Conservation (phyloP, 306 rosid species). For the Medicago arabica region DNA sequence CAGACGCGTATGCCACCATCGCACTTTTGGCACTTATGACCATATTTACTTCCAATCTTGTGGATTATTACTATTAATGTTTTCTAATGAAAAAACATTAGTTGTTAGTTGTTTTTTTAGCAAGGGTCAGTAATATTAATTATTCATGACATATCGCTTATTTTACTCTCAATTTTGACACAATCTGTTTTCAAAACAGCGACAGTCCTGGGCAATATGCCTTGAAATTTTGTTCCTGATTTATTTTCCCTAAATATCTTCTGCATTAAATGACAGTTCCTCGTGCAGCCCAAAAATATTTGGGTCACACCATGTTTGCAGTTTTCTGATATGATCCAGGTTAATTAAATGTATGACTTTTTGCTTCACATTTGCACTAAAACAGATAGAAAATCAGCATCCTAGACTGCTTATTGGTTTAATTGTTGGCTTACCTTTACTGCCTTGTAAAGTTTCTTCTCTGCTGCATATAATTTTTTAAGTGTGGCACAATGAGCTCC, state of each 20-base stretch:
- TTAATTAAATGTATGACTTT: constrained; percentile 18
- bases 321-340: constrained; percentile 13
- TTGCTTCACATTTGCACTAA: constrained; percentile 35
- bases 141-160: too few relatives aligned
- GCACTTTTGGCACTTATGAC: background rate
- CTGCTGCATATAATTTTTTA: constrained; percentile 67
- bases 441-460: constrained; percentile 76
- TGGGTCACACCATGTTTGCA: background rate
- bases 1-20: background rate
- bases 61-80: background rate
- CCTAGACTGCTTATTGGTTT: constrained; percentile 21
- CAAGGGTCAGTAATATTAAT: too few relatives aligned
- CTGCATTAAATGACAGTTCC: too few relatives aligned
- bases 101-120: too few relatives aligned
- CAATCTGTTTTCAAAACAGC: too few relatives aligned
- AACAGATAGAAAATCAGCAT: constrained; percentile 24
- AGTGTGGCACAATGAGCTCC: constrained; percentile 95
- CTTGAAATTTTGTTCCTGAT: too few relatives aligned
- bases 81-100: too few relatives aligned
- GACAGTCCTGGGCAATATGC: too few relatives aligned
- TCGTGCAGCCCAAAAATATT: background rate
- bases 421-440: constrained; percentile 63
- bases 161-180: too few relatives aligned
- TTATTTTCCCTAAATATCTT: too few relatives aligned
- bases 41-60: background rate